Base-by-base conservation (phyloP, 805 yeast species). In the Ogataea populi-albae region DNA sequence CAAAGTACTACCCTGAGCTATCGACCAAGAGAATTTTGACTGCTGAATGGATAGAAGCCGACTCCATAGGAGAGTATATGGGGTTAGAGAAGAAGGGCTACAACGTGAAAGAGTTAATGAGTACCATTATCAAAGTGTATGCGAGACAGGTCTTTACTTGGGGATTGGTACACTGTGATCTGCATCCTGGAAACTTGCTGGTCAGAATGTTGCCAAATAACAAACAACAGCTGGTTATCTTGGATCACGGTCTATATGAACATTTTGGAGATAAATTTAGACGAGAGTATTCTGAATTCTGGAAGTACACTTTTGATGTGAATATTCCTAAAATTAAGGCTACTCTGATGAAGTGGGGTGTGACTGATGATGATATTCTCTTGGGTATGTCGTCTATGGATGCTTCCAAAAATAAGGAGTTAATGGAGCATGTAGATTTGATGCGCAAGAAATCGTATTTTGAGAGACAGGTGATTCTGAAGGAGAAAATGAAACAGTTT, bases 41-140 rank as follows among this genome's bases (percentile, higher is more conserved):
- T 9, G 70, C 79, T 17, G 93, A 85, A 57, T 85, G 89, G 88
- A 79, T 84, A 31, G 84, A 84, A 23, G 93, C 89, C 17, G 71
- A 74, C 12, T 58, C 81, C 0, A 57, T 85, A 38, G 61, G 71
- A n/a, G 65, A 70, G 38, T 66, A 65, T 34, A 60, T 67, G 16
- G 61, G 54, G 19, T 56, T 84, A 16, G 49, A 61, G 22, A 60
- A 61, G 8, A 52, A 56, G 9, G 65, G 66, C 2, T 71, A 56
- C 48, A 61, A 73, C 46, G 49, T 67, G 21, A 41, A 57, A 14
- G 42, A 51, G 16, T 61, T 77, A n/a, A 65, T 80, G 73, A 55
- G 62, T 14, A 71, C 67, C 39, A 72, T 80, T 45, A 61, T 77
- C 30, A 61, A 61, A 31, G 64, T 76, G 14, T 73, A 73, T 45